A percentile compares a stretch with the other conserved stretches of the same genome.
Conservation (phyloP, 2,329 filamentous ascomycete genomes). For the Ustulina deusta region DNA sequence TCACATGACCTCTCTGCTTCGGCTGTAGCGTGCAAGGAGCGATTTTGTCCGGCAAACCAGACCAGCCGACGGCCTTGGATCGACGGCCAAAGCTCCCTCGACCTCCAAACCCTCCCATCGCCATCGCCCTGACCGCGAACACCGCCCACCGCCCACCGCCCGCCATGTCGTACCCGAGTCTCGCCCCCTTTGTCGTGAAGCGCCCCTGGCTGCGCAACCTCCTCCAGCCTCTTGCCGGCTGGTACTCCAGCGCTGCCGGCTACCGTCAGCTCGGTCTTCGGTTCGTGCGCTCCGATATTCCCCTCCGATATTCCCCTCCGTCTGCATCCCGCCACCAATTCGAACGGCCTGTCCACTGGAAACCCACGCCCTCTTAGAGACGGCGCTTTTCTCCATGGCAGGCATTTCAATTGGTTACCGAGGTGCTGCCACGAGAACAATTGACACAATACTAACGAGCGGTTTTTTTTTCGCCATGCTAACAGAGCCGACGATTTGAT, state of each 20-base stretch:
- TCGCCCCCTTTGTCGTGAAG: constrained; percentile 81
- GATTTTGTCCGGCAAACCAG: constrained; percentile 33
- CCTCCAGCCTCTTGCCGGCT: constrained; percentile 84
- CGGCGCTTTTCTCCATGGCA: not conserved
- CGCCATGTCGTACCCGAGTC: constrained; percentile 73
- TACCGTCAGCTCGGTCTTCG: constrained; percentile 93
- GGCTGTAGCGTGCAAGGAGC: constrained; percentile 23
- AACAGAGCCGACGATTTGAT: constrained; percentile 92
- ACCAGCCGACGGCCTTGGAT: constrained; percentile 19
- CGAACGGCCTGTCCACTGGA: not conserved
- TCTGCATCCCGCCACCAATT: constrained; percentile 3
- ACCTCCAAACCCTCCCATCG: constrained; percentile 37
- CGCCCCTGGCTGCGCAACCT: constrained; percentile 86
- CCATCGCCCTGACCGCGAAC: constrained; percentile 40
- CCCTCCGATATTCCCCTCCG: not conserved
- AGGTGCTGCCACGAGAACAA: not conserved
- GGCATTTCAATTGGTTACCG: constrained; percentile 12
- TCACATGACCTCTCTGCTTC: constrained; percentile 36
- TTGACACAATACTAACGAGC: constrained; percentile 30
- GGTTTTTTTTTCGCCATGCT: not conserved
- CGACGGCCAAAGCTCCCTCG: constrained; percentile 16
- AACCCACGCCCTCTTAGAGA: not conserved
- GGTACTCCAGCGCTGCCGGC: constrained; percentile 90
- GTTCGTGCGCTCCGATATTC: constrained; percentile 62
- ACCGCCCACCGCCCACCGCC: constrained; percentile 46